Conservation (phyloP, 345 rosid genomes). For the Leavenworthia alabamica region DNA sequence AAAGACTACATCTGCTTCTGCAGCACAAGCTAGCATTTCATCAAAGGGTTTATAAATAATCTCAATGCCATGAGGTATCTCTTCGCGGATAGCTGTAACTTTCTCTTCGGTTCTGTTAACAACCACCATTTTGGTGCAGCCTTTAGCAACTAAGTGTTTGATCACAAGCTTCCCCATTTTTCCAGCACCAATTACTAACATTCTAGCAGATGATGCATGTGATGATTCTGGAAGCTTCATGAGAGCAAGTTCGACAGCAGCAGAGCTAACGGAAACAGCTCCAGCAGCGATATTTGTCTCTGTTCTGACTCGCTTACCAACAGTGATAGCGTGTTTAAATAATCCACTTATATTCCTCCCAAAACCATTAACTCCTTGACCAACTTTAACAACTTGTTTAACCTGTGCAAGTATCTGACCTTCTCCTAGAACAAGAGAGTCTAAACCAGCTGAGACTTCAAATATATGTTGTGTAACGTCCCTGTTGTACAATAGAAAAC, state of each 20-base stretch:
- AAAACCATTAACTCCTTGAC: slow-evolving; percentile 67
- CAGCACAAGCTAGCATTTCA: slow-evolving; percentile 66
- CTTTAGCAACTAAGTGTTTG: slow-evolving; percentile 69
- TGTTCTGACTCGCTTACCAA: slow-evolving; percentile 63
- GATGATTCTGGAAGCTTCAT: slow-evolving; percentile 56
- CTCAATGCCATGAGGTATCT: slow-evolving; percentile 49
- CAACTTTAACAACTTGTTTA: slow-evolving; percentile 61
- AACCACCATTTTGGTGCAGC: slow-evolving; percentile 59
- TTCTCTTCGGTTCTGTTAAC: slow-evolving; percentile 67
- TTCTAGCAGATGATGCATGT: slow-evolving; percentile 39
- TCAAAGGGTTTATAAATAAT: slow-evolving; percentile 60
- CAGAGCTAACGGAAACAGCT: slow-evolving; percentile 76
- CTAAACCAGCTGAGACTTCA: slow-evolving; percentile 96
- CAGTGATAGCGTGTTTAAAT: slow-evolving; percentile 66
- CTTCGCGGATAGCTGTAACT: slow-evolving; percentile 67
- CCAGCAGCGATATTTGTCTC: slow-evolving; percentile 72
- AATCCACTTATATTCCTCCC: slow-evolving; percentile 64
- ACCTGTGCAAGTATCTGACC: slow-evolving; percentile 82
- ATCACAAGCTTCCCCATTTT: slow-evolving; percentile 87
- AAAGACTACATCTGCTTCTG: slow-evolving; percentile 84
- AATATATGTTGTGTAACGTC: slow-evolving; percentile 85
- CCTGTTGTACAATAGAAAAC: slow-evolving; percentile 68
- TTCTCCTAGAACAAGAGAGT: slow-evolving; percentile 76
- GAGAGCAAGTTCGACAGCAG: slow-evolving; percentile 67
- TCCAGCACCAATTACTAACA: slow-evolving; percentile 67